phyloP scores from a whole-genome alignment of 352 stramenopile genomes.

The Pythium periplocum region DNA sequence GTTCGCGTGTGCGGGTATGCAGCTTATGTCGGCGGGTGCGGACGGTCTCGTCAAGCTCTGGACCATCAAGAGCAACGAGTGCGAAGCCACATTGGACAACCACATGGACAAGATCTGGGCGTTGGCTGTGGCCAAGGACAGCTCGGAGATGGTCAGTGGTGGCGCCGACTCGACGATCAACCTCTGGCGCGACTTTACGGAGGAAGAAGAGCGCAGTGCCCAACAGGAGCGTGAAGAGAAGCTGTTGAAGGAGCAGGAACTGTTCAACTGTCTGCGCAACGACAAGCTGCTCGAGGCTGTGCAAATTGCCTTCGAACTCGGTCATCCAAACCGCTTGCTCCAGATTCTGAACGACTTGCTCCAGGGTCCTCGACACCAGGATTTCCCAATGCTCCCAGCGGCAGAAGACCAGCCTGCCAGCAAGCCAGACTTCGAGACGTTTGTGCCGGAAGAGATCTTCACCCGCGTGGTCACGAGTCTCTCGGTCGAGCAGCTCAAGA shows the following conservation, averaged over 20 bases:
- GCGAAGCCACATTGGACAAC: conserved; percentile 94
- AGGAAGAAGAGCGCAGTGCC: conserved; percentile 81
- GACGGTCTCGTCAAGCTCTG: conserved; percentile 98
- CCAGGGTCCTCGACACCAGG: conserved; percentile 65
- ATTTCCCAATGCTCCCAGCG: conserved; percentile 38
- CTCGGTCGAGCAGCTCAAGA: conserved; percentile 74
- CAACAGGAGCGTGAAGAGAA: conserved; percentile 86
- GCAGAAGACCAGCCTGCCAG: conserved; percentile 13
- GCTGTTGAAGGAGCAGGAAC: conserved; percentile 93
- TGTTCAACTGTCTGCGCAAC: conserved; percentile 92
- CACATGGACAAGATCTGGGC: conserved; percentile 98
- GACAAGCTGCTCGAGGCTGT: conserved; percentile 88
- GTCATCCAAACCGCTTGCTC: conserved; percentile 92
- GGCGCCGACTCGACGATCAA: conserved; percentile 94
- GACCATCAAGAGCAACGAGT: conserved; percentile 98
- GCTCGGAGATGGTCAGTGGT: conserved; percentile 89
- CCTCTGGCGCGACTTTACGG: conserved; percentile 93
- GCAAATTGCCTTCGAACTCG: conserved; percentile 89
- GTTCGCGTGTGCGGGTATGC: conserved; percentile 88
- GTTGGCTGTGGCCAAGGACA: conserved; percentile 86
- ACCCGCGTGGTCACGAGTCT: conserved; percentile 67
- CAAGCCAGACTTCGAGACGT: conserved; percentile 41
- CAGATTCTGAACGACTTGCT: conserved; percentile 85
- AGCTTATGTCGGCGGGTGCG: conserved; percentile 94
- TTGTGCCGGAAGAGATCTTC: conserved; percentile 61